Conservation (phyloP, 2,329 filamentous ascomycete genomes). For the Lachnellula arida region DNA sequence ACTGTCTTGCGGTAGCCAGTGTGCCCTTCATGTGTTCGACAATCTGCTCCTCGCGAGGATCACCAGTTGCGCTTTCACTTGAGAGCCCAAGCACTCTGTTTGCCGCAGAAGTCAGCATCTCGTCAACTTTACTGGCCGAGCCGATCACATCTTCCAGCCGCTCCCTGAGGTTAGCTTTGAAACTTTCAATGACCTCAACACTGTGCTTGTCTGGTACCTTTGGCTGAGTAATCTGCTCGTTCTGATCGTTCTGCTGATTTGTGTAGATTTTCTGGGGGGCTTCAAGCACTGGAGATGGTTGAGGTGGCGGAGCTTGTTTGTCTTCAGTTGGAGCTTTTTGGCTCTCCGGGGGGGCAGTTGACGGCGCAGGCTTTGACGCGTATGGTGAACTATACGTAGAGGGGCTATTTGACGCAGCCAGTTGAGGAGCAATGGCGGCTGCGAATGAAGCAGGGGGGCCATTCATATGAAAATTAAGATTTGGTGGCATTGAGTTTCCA, state of each 20-base stretch:
- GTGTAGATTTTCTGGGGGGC: not conserved
- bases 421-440: conserved; percentile 21
- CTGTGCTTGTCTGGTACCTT: not conserved
- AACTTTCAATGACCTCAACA: too few species aligned
- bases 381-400: conserved; percentile 33
- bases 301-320: not conserved
- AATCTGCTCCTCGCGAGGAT: conserved; percentile 23
- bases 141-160: too few species aligned
- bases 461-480: conserved; percentile 14
- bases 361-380: conserved; percentile 26
- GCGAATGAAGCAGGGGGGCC: conserved; percentile 12
- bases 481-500: conserved; percentile 12
- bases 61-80: conserved; percentile 19
- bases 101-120: conserved; percentile 29
- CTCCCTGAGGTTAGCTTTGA: too few species aligned
- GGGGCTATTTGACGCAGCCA: conserved; percentile 14
- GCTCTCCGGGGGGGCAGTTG: conserved; percentile 6
- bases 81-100: conserved; percentile 27
- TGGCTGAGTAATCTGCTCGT: conserved; percentile 1
- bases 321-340: conserved; percentile 1
- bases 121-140: conserved; percentile 8
- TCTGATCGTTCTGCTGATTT: not conserved
- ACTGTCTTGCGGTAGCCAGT: conserved; percentile 21
- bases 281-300: not conserved
- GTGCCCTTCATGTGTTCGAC: conserved; percentile 22